Base-by-base conservation (phyloP, 2,329 filamentous ascomycete species). In the Pyrenophora teres region DNA sequence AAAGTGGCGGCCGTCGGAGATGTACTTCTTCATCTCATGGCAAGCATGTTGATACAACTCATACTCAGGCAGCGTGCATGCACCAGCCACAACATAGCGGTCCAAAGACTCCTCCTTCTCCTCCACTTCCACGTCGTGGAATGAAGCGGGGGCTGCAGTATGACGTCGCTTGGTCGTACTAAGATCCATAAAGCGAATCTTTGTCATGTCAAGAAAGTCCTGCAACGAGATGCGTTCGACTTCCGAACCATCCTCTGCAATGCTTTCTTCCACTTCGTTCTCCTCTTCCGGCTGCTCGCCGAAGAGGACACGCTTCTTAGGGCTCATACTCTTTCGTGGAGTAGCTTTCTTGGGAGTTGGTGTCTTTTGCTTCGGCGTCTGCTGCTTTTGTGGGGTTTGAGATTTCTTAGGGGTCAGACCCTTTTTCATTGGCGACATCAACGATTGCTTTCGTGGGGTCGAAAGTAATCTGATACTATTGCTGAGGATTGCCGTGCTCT, bases 181-280 rank as follows among this genome's bases (percentile, higher is more conserved):
- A 42, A 99, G 80, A 70, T 99, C 94, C 89, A 99, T 97, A 76
- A 99, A 99, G 46, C 92, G 90, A 65, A 99, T 96, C 52, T 90
- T 95, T 2, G 93, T 97, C 85, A 96, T 87, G 57, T 95, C 90
- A 38, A 99, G 78, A 75, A 99, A 99, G 46, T 96, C 89, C 63
- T 96, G 91, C 3, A 99, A 80, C 39, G 92, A 88, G 46, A 96
- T 92, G 18, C 81, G 81, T 21, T 87, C 83, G 16, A 82, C 80
- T 13, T 72, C 67, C 18, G 69, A 71, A n/a, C 55, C 43, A 4
- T 61, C 59, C 13, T 65, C 60, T 5, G 56, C 54, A 12, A 48
- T 53, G 6, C 62, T 58, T 1, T 73, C 64, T 19, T 73, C 70
- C 41, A 37, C 25, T 5, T 72, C 61, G n/a, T 49, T 42, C 18